Evolutionary conservation across 129 eudicot genomes (phyloP).

Genomic region (Smallanthus sonchifolius): DNA sequence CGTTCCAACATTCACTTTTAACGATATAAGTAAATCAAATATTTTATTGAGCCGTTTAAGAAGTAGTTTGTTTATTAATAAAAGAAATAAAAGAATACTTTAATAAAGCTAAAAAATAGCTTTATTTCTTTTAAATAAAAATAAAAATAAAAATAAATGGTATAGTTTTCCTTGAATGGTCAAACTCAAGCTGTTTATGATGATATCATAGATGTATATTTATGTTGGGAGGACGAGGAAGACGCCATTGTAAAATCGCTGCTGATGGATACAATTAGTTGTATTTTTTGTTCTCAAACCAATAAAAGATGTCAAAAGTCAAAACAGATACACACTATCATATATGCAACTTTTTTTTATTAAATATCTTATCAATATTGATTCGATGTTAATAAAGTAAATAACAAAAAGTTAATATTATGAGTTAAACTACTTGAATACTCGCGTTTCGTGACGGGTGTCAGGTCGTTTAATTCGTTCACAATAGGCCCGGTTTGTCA

Average conservation of each 20-base stretch:
- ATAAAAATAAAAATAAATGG: not conserved
- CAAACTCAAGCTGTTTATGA: not conserved
- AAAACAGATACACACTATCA: not conserved
- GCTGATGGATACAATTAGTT: not conserved
- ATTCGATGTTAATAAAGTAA: not conserved
- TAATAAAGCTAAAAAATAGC: not conserved
- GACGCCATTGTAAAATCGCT: not conserved
- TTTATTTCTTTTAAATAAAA: not conserved
- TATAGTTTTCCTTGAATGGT: not conserved
- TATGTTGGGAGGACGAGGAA: not conserved
- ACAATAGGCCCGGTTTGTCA: too few relatives aligned
- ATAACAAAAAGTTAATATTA: too few relatives aligned
- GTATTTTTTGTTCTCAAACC: not conserved
- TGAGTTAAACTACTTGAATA: too few relatives aligned
- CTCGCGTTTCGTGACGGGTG: too few relatives aligned
- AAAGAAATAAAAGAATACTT: too few relatives aligned
- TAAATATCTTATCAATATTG: not conserved
- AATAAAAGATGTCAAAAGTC: not conserved
- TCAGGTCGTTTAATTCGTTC: too few relatives aligned
- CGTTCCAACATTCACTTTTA: too few relatives aligned
- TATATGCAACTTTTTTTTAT: not conserved
- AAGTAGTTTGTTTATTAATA: too few relatives aligned
- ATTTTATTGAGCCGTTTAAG: too few relatives aligned
- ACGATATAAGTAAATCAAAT: too few relatives aligned
- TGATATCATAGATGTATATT: not conserved